Percentiles rank a stretch among this genome's conserved stretches.
Evolutionary conservation across 805 yeast genomes (phyloP).

Genomic region (Pichia nakasei): DNA sequence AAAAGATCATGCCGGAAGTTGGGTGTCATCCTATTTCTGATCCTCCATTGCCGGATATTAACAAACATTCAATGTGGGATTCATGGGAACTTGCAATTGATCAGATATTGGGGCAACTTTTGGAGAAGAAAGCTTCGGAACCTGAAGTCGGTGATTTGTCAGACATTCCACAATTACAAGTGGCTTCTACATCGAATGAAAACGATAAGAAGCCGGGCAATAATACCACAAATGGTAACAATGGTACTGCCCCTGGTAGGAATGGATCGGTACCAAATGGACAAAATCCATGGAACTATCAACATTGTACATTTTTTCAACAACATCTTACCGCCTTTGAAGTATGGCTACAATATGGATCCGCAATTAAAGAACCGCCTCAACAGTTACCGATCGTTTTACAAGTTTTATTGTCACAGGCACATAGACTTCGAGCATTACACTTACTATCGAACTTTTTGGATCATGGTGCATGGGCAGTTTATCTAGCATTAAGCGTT

Average conservation of each 20-base stretch:
- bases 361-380: conserved; percentile 78
- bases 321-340: conserved; percentile 95
- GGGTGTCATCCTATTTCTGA: conserved; percentile 93
- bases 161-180: conserved; percentile 26
- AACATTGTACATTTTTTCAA: conserved; percentile 90
- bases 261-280: neutral
- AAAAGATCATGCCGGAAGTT: conserved; percentile 84
- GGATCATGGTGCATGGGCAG: conserved; percentile 98
- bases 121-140: conserved; percentile 30
- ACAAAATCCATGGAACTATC: conserved; percentile 42
- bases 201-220: neutral
- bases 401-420: conserved; percentile 89
- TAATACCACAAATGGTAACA: neutral
- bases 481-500: conserved; percentile 80
- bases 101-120: conserved; percentile 72
- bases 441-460: conserved; percentile 75
- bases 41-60: conserved; percentile 82
- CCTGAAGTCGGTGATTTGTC: conserved; percentile 16
- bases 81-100: conserved; percentile 97
- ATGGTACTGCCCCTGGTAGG: neutral
- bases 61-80: conserved; percentile 91
- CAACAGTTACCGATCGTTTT: conserved; percentile 91
- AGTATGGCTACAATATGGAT: conserved; percentile 87
- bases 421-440: conserved; percentile 84
- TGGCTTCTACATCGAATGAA: conserved; percentile 9